These are phyloP conservation scores for Stentor roeselii DNA, from an alignment of 73 alveolate species.

Conservation along the genomic window DNA sequence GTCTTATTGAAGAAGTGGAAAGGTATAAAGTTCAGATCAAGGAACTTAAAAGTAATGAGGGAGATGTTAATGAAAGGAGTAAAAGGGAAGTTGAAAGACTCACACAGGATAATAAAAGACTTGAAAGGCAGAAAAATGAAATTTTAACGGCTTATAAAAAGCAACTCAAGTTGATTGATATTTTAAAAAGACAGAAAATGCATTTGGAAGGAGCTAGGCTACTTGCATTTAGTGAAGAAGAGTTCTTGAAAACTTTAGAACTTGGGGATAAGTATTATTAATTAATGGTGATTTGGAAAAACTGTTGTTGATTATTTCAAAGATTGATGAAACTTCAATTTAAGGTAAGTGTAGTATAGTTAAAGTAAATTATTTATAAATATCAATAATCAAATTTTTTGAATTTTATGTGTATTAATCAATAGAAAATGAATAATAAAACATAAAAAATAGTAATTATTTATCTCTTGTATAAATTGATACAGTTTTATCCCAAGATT, in stretches of 20 bases:
- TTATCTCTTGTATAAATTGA: too few species aligned
- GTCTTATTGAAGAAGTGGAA: conserved; percentile 83
- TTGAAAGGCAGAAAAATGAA: conserved; percentile 88
- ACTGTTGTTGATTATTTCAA: too few species aligned
- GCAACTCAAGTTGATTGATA: conserved; percentile 83
- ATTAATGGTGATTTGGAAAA: background rate
- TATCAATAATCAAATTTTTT: too few species aligned
- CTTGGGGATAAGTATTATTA: conserved; percentile 17
- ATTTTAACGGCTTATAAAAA: conserved; percentile 82
- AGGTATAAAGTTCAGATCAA: conserved; percentile 68
- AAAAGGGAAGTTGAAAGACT: conserved; percentile 82
- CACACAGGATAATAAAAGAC: conserved; percentile 80
- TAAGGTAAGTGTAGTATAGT: too few species aligned
- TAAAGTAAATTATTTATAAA: too few species aligned
- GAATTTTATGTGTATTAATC: too few species aligned
- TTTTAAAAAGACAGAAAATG: conserved; percentile 81
- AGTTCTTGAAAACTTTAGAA: conserved; percentile 53
- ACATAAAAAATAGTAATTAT: too few species aligned
- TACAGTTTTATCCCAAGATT: too few species aligned
- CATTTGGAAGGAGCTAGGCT: conserved; percentile 90
- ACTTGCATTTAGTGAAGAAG: conserved; percentile 89
- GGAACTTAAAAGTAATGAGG: conserved; percentile 68
- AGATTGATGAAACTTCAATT: too few species aligned
- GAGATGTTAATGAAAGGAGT: conserved; percentile 59
- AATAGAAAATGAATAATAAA: too few species aligned